Evolutionary conservation across 768 basidiomycete species (phyloP), one percentile per base, ranked within the genome.

Genomic region (Naematelia encephala): DNA sequence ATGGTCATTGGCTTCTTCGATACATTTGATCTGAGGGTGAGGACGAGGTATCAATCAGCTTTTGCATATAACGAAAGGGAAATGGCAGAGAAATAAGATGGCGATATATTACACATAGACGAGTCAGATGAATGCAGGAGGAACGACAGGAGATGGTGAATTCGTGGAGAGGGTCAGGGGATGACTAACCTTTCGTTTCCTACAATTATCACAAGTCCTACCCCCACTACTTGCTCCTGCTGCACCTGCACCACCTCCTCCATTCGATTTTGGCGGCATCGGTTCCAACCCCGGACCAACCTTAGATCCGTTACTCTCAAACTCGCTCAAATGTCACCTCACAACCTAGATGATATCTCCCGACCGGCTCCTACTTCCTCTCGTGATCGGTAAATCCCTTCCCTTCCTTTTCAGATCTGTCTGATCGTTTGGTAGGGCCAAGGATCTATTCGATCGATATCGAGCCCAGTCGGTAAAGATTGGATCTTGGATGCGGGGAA

Each of bases 131-230:
- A n/a, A n/a, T n/a, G n/a, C 34, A 39, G 34, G 34, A 16, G 34
- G 34, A 39, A n/a, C n/a, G n/a, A 10, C n/a, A 16, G 5, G 14
- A 10, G 4, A 50, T 5, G 11, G 50, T 5, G 50, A 52, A 22
- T 43, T 16, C 34, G 34, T 8, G 16, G 16, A 16, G 16, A 39
- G 34, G 34, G 34, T n/a, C n/a, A 39, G 34, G 34, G 34, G 19
- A 14, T 19, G 47, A 47, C 60, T 56, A 43, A 61, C 62, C 60
- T 67, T 68, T 16, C 67, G 48, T 45, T 68, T 68, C 28, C 67
- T 21, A 47, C 67, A 68, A 52, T 64, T 62, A 42, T 68, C 67
- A 50, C 67, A 68, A 1, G 67, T 68, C 48, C 60, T 56, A 19
- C 27, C 25, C 14, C 8, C 16, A 39, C 34, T 39, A 39, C 34